phyloP scores from a whole-genome alignment of 352 stramenopile genomes.

The Globisporangium nagaii region DNA sequence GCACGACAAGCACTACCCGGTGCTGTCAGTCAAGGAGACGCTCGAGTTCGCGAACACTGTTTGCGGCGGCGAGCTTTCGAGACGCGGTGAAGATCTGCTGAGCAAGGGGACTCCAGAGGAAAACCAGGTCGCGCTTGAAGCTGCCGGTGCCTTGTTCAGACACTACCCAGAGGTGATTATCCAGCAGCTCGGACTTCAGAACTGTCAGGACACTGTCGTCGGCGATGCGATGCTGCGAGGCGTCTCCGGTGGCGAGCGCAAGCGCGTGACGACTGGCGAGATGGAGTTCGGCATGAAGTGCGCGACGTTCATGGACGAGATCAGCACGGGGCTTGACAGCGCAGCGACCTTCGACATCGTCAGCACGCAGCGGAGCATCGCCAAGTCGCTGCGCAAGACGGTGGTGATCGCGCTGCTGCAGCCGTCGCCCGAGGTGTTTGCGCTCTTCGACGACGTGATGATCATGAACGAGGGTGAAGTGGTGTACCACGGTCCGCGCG shows the following conservation, averaged over 20 bases:
- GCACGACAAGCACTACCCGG: conserved; percentile 37
- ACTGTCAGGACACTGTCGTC: conserved; percentile 14
- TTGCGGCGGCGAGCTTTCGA: conserved; percentile 15
- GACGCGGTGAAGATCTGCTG: conserved; percentile 33
- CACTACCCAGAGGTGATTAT: conserved; percentile 42
- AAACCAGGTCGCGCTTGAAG: conserved; percentile 19
- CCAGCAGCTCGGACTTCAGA: conserved; percentile 5
- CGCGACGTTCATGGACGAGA: conserved; percentile 87
- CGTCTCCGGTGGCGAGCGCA: conserved; percentile 67
- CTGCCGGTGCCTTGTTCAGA: conserved; percentile 16
- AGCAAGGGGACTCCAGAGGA: conserved; percentile 24
- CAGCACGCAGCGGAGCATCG: conserved; percentile 35
- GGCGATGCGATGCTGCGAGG: conserved; percentile 58
- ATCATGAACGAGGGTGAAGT: conserved; percentile 88
- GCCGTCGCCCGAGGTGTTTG: conserved; percentile 89
- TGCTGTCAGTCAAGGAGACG: conserved; percentile 41
- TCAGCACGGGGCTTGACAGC: conserved; percentile 88
- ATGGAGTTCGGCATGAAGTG: conserved; percentile 82
- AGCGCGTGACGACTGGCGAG: conserved; percentile 71
- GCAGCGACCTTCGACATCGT: conserved; percentile 68
- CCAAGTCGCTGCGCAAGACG: conserved; percentile 45
- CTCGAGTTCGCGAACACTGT: conserved; percentile 57
- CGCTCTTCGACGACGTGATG: conserved; percentile 91
- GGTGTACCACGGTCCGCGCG: conserved; percentile 79
- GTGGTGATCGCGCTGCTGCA: conserved; percentile 81